phyloP scores from a whole-genome alignment of 768 basidiomycete genomes.

The Tricholoma terreum region DNA sequence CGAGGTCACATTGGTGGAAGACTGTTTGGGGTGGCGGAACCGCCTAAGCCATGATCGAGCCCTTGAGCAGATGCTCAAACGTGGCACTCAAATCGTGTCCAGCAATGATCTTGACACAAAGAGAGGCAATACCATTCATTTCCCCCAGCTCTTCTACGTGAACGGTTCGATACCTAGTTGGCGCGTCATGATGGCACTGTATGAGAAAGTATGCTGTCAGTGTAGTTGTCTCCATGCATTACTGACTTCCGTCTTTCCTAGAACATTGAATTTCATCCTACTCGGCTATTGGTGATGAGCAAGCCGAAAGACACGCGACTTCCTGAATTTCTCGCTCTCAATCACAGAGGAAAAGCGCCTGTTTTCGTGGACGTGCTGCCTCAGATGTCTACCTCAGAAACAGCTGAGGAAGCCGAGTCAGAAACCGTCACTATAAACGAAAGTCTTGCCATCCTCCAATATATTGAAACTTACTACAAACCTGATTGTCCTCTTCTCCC shows the following conservation, averaged over 20 bases:
- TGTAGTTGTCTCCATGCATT: background rate
- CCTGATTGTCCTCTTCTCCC: conserved; percentile 20
- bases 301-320: conserved; percentile 24
- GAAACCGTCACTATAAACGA: conserved; percentile 21
- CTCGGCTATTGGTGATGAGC: conserved; percentile 24
- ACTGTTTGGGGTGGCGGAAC: conserved; percentile 25
- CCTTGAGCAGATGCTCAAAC: conserved; percentile 16
- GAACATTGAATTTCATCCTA: conserved; percentile 17
- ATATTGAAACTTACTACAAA: conserved; percentile 24
- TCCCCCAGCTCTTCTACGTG: conserved; percentile 23
- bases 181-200: conserved; percentile 26
- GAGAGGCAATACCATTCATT: conserved; percentile 3
- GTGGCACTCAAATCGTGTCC: conserved; percentile 5
- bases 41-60: conserved; percentile 22
- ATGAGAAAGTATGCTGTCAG: conserved; percentile 23
- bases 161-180: conserved; percentile 28
- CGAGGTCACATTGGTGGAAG: conserved; percentile 18
- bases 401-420: background rate
- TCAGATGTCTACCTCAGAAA: background rate
- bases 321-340: conserved; percentile 24
- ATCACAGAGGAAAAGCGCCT: conserved; percentile 27
- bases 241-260: conserved; percentile 4
- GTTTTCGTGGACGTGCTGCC: conserved; percentile 19
- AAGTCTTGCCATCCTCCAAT: conserved; percentile 27
- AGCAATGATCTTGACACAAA: conserved; percentile 7